Base-by-base conservation (phyloP, 1,284 basidiomycete species). In the Marasmius sp. region DNA sequence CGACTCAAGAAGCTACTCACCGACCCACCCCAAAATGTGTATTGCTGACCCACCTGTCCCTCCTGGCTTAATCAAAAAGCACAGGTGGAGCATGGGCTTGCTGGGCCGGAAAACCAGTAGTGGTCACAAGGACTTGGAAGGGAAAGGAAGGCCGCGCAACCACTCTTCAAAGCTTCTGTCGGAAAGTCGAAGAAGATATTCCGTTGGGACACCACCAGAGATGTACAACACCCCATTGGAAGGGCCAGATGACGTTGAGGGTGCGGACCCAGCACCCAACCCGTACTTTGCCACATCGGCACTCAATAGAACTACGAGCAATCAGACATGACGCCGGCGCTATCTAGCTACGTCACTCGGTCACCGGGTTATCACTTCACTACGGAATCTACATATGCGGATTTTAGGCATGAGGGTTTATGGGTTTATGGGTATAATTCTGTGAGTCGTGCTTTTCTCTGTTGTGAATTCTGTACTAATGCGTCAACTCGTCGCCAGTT, bases 21-120 rank as follows among this genome's bases (percentile, higher is more conserved):
- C 67, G 2, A 69, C 70, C 0, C 74, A 76, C 58, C 73, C 74
- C 4, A 77, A 74, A 64, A 63, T 75, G 61, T 68, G 69, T 27
- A 61, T 64, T 6, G 63, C 62, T 8, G 68, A 70, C 27, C 73
- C 74, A 1, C 72, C 72, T 3, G 61, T 76, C 12, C 76, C 76
- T 1, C 76, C 76, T 0, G 69, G 72, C 37, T n/a, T 54, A 9
- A 36, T 54, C 9, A 37, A 34, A 18, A 54, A 54, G 38, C 34
- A 66, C 77, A 66, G 69, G 34, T 77, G 75, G 76, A 71, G 68
- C 57, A 18, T 47, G n/a, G 57, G 57, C 34, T 49, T 58, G 11
- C 36, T 48, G 27, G 37, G 57, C 43, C 48, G 43, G 20, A 45
- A 36, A 34, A 33, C 45, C 12, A 43, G 22, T 33, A 20, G 16